Evolutionary conservation across 225 moss, liverwort and hornwort genomes (phyloP).

Genomic region (Pseudisothecium myosuroides): DNA sequence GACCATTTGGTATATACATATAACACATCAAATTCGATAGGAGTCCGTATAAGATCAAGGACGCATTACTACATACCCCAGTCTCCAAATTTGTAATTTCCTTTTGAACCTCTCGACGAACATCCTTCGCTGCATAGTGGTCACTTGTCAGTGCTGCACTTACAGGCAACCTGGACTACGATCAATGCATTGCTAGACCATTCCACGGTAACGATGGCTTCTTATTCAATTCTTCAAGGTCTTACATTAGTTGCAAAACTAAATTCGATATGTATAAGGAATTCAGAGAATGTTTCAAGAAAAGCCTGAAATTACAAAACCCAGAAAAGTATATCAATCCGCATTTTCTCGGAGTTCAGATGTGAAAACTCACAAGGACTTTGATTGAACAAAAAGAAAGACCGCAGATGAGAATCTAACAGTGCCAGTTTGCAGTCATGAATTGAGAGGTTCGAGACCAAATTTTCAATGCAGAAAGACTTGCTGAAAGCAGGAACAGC

Average conservation of each 20-base stretch:
- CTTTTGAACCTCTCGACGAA: constrained; percentile 36
- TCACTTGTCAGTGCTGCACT: not conserved
- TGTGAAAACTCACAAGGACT: not conserved
- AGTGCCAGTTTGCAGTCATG: not conserved
- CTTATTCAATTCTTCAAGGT: not conserved
- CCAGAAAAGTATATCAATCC: not conserved
- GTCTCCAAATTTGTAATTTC: constrained; percentile 43
- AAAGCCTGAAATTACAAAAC: not conserved
- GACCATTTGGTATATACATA: not conserved
- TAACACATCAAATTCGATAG: not conserved
- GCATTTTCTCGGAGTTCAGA: not conserved
- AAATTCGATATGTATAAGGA: not conserved
- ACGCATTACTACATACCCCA: constrained; percentile 27
- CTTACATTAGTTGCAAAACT: not conserved
- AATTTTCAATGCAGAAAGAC: not conserved
- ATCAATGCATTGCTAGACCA: not conserved
- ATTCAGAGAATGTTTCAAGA: not conserved
- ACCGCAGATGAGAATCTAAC: not conserved
- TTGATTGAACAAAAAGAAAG: not conserved
- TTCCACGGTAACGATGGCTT: not conserved
- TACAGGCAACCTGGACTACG: not conserved
- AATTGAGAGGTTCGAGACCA: not conserved
- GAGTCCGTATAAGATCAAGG: not conserved
- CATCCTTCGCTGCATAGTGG: constrained; percentile 33
- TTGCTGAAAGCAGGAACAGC: not conserved